Conservation (phyloP, 2,329 filamentous ascomycete genomes). For the Scolecobasidium constrictum region DNA sequence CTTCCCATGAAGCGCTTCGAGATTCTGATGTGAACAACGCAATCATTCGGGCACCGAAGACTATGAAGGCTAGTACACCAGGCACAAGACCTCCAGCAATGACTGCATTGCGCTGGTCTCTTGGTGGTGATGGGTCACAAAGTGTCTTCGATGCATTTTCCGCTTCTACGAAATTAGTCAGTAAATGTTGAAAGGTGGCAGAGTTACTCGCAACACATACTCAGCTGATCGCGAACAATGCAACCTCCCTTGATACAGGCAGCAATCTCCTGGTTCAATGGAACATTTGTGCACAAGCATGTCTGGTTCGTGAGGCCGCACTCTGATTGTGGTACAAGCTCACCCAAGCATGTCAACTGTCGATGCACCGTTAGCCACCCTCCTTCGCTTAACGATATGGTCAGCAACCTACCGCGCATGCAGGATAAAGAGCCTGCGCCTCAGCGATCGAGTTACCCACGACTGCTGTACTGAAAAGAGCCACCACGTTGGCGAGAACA, state of each 20-base stretch:
- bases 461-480: neutral
- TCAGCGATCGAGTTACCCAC: neutral
- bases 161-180: too few relatives aligned
- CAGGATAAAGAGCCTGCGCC: neutral
- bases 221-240: neutral
- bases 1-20: slow-evolving; percentile 29
- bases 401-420: neutral
- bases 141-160: neutral
- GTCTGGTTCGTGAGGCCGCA: slow-evolving; percentile 26
- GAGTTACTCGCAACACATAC: too few relatives aligned
- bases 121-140: slow-evolving; percentile 13
- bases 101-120: slow-evolving; percentile 22
- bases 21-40: slow-evolving; percentile 25
- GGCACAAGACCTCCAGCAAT: slow-evolving; percentile 24
- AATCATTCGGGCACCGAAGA: slow-evolving; percentile 24
- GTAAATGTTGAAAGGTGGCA: too few relatives aligned
- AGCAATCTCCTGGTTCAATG: slow-evolving; percentile 21
- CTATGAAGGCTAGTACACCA: slow-evolving; percentile 22
- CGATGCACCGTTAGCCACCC: too few relatives aligned
- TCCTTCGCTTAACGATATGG: too few relatives aligned
- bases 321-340: slow-evolving; percentile 20
- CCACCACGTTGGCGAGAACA: neutral
- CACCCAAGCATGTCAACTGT: slow-evolving; percentile 15
- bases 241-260: slow-evolving; percentile 20
- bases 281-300: slow-evolving; percentile 28